Percentiles rank a stretch among this genome's conserved stretches.
phyloP scores from a whole-genome alignment of 306 rosid genomes.

The Inga oerstediana region DNA sequence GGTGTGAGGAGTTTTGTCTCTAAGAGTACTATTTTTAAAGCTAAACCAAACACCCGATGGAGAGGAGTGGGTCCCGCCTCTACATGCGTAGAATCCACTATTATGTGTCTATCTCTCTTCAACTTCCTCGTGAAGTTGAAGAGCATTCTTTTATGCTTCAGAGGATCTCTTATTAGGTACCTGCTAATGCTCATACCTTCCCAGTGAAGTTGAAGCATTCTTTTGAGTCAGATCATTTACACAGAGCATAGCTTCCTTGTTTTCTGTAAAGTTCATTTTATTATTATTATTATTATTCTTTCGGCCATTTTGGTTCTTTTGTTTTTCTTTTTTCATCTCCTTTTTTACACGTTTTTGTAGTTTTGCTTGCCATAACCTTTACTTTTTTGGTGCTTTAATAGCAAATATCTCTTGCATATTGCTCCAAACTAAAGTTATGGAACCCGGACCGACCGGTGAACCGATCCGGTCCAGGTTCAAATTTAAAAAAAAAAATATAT shows the following conservation, averaged over 20 bases:
- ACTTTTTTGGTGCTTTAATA: neutral
- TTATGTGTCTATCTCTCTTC: neutral
- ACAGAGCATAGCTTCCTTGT: slow-evolving; percentile 9
- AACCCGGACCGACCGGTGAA: no score
- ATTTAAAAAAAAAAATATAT: no score
- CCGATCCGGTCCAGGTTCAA: no score
- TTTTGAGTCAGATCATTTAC: slow-evolving; percentile 5
- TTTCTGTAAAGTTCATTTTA: slow-evolving; percentile 47
- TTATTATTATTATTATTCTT: neutral
- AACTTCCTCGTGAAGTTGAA: neutral
- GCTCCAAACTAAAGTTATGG: neutral
- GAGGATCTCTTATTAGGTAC: neutral
- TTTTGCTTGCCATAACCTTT: neutral
- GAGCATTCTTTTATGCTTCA: neutral
- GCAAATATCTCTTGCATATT: neutral
- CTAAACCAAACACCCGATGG: no score
- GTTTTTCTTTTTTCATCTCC: neutral
- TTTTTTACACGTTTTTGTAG: neutral
- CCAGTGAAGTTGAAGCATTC: slow-evolving; percentile 21
- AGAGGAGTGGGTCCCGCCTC: neutral
- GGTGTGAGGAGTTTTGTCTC: no score
- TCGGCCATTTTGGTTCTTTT: neutral
- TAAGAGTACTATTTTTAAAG: no score
- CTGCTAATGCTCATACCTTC: neutral
- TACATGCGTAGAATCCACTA: neutral